phyloP scores from a whole-genome alignment of 768 basidiomycete species.

The Lyophyllum decastes region DNA sequence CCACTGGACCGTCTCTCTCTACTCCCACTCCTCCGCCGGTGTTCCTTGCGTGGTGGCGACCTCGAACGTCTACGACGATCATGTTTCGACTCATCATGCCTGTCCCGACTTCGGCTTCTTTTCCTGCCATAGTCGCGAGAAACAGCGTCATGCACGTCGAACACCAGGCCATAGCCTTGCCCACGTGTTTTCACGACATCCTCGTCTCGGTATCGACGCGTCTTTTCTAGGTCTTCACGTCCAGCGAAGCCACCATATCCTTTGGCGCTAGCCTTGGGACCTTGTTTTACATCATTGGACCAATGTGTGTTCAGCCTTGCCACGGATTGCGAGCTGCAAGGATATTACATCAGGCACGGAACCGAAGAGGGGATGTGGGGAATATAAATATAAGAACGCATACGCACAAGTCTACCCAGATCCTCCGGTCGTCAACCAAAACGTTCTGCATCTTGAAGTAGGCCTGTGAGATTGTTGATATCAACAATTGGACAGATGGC shows the following conservation, averaged over 20 bases:
- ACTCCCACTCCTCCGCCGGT: slow-evolving; percentile 24
- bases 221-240: slow-evolving; percentile 72
- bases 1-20: slow-evolving; percentile 11
- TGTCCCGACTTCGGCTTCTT: slow-evolving; percentile 54
- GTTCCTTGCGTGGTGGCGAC: slow-evolving; percentile 30
- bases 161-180: slow-evolving; percentile 76
- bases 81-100: slow-evolving; percentile 30
- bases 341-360: slow-evolving; percentile 19
- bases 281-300: slow-evolving; percentile 75
- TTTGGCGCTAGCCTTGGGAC: slow-evolving; percentile 31
- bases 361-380: not conserved
- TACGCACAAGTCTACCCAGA: slow-evolving; percentile 97
- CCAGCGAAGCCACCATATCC: slow-evolving; percentile 61
- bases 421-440: slow-evolving; percentile 93
- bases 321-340: slow-evolving; percentile 86
- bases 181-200: slow-evolving; percentile 27
- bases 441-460: slow-evolving; percentile 99
- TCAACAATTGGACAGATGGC: slow-evolving; percentile 1
- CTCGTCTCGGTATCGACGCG: slow-evolving; percentile 64
- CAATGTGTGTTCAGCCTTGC: slow-evolving; percentile 80
- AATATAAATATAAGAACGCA: slow-evolving; percentile 4
- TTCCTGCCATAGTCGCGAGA: slow-evolving; percentile 43
- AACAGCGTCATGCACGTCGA: slow-evolving; percentile 59
- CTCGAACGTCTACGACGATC: slow-evolving; percentile 36
- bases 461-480: slow-evolving; percentile 49